Percentiles rank a stretch among this genome's conserved stretches.
Evolutionary conservation across 2,329 filamentous ascomycete species (phyloP).

Genomic region (Rhytidhysteron rufulum): DNA sequence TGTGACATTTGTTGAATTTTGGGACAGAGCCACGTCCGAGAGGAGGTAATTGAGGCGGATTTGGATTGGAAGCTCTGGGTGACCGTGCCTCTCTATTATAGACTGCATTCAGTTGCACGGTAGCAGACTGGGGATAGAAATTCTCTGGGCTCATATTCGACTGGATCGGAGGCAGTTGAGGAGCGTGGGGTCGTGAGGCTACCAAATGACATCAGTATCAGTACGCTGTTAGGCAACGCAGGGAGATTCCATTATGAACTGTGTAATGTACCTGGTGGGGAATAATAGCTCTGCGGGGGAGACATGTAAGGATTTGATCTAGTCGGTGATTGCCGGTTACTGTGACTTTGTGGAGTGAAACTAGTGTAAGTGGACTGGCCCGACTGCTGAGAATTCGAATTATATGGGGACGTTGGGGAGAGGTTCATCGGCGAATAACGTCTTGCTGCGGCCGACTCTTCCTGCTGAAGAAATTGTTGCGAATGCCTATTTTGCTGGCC

Average conservation of each 20-base stretch:
- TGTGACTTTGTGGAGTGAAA: slow-evolving; percentile 41
- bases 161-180: slow-evolving; percentile 72
- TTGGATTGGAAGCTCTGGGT: slow-evolving; percentile 43
- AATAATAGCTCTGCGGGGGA: slow-evolving; percentile 56
- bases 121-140: slow-evolving; percentile 67
- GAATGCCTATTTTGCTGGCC: slow-evolving; percentile 73
- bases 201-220: slow-evolving; percentile 14
- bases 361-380: slow-evolving; percentile 35
- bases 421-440: slow-evolving; percentile 97
- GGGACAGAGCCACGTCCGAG: slow-evolving; percentile 67
- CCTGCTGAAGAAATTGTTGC: slow-evolving; percentile 68
- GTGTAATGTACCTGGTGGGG: slow-evolving; percentile 51
- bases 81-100: slow-evolving; percentile 53
- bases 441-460: slow-evolving; percentile 79
- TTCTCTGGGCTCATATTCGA: slow-evolving; percentile 66
- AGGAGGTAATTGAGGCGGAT: slow-evolving; percentile 45
- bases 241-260: slow-evolving; percentile 5
- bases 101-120: slow-evolving; percentile 67
- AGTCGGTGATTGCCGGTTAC: slow-evolving; percentile 75
- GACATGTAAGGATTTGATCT: slow-evolving; percentile 59
- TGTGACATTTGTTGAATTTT: slow-evolving; percentile 77
- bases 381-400: slow-evolving; percentile 55
- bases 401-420: slow-evolving; percentile 76
- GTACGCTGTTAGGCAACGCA: slow-evolving; percentile 11
- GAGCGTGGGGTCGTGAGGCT: slow-evolving; percentile 51